Conservation (phyloP, 2,329 filamentous ascomycete genomes). For the Lecanicillium sp. region DNA sequence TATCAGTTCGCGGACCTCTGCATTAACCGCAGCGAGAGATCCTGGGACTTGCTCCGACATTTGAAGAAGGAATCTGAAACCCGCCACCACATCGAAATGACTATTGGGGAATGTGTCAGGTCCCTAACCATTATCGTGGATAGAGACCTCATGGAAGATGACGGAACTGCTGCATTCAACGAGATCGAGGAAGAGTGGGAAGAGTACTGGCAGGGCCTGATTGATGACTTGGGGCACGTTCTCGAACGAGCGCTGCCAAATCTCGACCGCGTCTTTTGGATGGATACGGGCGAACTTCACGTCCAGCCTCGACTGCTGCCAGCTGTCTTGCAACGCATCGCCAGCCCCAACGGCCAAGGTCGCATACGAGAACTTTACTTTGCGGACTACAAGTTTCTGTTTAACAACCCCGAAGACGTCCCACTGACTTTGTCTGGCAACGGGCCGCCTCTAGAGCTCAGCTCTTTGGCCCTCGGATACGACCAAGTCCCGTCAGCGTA, state of each 20-base stretch:
- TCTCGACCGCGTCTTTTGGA: background rate
- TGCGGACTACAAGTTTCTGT: no score
- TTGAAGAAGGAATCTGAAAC: slow-evolving; percentile 1
- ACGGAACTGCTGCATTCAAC: background rate
- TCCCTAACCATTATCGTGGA: slow-evolving; percentile 2
- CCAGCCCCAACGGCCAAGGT: no score
- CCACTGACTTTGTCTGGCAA: no score
- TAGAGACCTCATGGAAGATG: background rate
- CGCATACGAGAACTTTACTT: no score
- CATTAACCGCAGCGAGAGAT: background rate
- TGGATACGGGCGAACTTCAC: background rate
- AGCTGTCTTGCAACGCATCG: no score
- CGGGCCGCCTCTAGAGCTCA: no score
- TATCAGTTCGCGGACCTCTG: slow-evolving; percentile 4
- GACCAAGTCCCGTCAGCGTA: no score
- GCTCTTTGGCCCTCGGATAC: no score
- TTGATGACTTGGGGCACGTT: background rate
- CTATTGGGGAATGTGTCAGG: slow-evolving; percentile 1
- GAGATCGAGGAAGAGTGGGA: background rate
- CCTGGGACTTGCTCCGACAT: background rate
- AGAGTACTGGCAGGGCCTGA: background rate
- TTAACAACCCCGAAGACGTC: no score
- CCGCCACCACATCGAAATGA: background rate
- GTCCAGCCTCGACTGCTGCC: background rate
- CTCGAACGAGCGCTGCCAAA: background rate